These are phyloP conservation scores for Candida boleticola DNA, from an alignment of 805 yeast genomes.

Conservation along the genomic window DNA sequence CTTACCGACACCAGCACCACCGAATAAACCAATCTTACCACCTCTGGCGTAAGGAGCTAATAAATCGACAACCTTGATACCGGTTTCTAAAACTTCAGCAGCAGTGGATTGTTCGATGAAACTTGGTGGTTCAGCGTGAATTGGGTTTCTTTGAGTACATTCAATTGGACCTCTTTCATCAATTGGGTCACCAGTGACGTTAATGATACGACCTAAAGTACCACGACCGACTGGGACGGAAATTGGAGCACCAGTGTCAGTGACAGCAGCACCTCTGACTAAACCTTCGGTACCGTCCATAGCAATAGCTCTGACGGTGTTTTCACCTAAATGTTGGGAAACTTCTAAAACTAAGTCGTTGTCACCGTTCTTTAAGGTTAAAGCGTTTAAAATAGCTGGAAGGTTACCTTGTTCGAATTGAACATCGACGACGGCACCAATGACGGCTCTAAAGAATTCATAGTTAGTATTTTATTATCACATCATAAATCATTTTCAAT, in stretches of 20 bases:
- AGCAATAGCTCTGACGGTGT: conserved; percentile 99
- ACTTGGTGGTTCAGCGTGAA: conserved; percentile 96
- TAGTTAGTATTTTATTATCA: conserved; percentile 32
- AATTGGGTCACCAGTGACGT: conserved; percentile 99
- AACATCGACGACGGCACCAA: conserved; percentile 99
- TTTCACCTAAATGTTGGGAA: conserved; percentile 99
- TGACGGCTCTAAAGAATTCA: conserved; percentile 68
- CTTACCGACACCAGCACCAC: conserved; percentile 99
- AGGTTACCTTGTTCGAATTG: conserved; percentile 97
- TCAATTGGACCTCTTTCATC: conserved; percentile 99
- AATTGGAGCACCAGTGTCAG: conserved; percentile 97
- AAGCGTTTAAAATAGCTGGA: conserved; percentile 96
- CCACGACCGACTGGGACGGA: conserved; percentile 99
- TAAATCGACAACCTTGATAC: conserved; percentile 99
- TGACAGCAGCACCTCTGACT: conserved; percentile 91
- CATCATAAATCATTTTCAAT: neutral
- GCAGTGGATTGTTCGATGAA: conserved; percentile 96
- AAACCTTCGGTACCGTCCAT: conserved; percentile 99
- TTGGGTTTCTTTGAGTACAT: conserved; percentile 91
- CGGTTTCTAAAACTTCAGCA: conserved; percentile 98
- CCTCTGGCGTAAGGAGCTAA: conserved; percentile 99
- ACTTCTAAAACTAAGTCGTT: conserved; percentile 93
- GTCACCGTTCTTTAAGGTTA: conserved; percentile 77
- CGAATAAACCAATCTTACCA: conserved; percentile 99
- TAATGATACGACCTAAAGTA: conserved; percentile 97